Evolutionary conservation across 441 rosid species (phyloP).

Genomic region (Geranium incanum): DNA sequence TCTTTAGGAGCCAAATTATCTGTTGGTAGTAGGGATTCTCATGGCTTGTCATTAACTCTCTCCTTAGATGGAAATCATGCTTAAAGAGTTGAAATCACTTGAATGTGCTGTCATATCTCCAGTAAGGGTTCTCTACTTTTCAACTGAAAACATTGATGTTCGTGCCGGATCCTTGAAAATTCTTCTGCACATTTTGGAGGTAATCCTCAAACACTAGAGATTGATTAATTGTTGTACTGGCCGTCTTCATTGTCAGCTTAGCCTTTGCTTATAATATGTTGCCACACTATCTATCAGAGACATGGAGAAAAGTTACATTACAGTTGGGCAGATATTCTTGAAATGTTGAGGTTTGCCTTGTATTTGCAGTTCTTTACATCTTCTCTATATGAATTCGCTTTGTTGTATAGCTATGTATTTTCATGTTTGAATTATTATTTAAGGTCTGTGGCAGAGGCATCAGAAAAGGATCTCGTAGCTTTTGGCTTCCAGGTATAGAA

Average conservation of each 20-base stretch:
- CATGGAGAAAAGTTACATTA: conserved; percentile 79
- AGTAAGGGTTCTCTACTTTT: conserved; percentile 69
- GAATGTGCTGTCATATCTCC: conserved; percentile 90
- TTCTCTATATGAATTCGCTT: conserved; percentile 5
- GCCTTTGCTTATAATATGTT: conserved; percentile 18
- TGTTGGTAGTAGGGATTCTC: conserved; percentile 14
- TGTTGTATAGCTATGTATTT: conserved; percentile 20
- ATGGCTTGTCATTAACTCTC: conserved; percentile 22
- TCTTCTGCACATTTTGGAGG: conserved; percentile 96
- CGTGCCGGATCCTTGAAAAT: conserved; percentile 88
- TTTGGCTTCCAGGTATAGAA: conserved; percentile 88
- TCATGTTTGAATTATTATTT: conserved; percentile 19
- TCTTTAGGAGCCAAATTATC: conserved; percentile 17
- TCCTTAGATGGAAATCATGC: conserved; percentile 46
- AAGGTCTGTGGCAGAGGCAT: conserved; percentile 92
- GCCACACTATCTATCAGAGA: conserved; percentile 47
- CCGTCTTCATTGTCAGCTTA: conserved; percentile 7
- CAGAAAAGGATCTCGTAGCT: conserved; percentile 84
- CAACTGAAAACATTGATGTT: conserved; percentile 74
- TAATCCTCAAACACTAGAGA: conserved; percentile 26
- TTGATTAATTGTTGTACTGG: conserved; percentile 23
- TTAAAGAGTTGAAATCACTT: conserved; percentile 50
- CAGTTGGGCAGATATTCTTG: conserved; percentile 93
- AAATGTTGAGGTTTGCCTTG: conserved; percentile 68
- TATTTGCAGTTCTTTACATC: conserved; percentile 9